Evolutionary conservation across 768 basidiomycete genomes (phyloP).

Genomic region (Floccularia luteovirens): DNA sequence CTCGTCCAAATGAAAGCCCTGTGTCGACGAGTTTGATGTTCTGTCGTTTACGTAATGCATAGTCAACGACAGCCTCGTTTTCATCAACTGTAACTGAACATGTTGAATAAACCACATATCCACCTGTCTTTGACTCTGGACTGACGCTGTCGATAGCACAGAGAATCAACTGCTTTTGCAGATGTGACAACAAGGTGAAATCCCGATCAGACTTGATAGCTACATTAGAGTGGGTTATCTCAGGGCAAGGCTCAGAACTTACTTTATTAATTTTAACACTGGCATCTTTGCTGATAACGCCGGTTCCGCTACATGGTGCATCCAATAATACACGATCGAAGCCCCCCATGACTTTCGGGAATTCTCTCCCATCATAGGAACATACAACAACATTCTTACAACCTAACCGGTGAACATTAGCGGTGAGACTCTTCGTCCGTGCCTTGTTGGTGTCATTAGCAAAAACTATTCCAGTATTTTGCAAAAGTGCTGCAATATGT

Average conservation of each 20-base stretch:
- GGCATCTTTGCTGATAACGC: conserved; percentile 95
- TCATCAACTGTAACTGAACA: conserved; percentile 98
- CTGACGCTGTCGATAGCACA: conserved; percentile 96
- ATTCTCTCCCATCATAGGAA: conserved; percentile 95
- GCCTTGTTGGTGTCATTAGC: conserved; percentile 96
- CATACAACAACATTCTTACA: conserved; percentile 98
- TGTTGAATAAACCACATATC: conserved; percentile 95
- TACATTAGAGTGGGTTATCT: neutral
- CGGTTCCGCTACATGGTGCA: conserved; percentile 96
- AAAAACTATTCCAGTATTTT: conserved; percentile 97
- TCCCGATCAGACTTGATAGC: conserved; percentile 78
- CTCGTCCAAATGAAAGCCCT: conserved; percentile 87
- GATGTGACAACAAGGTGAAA: conserved; percentile 91
- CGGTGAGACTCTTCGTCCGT: conserved; percentile 92
- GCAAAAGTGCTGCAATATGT: conserved; percentile 92
- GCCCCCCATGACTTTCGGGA: conserved; percentile 98
- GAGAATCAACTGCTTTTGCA: conserved; percentile 97
- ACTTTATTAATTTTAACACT: conserved; percentile 99
- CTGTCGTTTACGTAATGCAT: conserved; percentile 91
- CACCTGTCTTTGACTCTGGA: conserved; percentile 85
- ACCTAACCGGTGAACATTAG: conserved; percentile 93
- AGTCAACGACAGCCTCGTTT: conserved; percentile 97
- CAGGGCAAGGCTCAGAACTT: conserved; percentile 2
- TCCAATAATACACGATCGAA: conserved; percentile 97
- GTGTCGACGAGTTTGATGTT: conserved; percentile 90